Conservation (phyloP, 2,329 filamentous ascomycete genomes). For the Nigrospora osmanthi region DNA sequence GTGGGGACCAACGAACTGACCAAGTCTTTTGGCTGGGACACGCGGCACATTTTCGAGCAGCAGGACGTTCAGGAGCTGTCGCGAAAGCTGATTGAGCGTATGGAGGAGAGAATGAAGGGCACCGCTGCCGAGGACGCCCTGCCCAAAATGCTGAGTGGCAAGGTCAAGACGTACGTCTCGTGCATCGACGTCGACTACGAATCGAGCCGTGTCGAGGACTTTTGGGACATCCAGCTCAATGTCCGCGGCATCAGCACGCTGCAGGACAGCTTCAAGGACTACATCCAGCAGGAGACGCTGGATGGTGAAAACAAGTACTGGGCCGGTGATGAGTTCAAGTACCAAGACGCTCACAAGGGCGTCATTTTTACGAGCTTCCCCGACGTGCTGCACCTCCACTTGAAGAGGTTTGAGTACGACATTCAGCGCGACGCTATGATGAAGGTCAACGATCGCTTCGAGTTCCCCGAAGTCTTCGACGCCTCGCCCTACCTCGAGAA, state of each 20-base stretch:
- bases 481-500: constrained; percentile 81
- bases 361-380: constrained; percentile 96
- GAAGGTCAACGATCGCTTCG: constrained; percentile 93
- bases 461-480: constrained; percentile 79
- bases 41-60: constrained; percentile 94
- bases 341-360: constrained; percentile 95
- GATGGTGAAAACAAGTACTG: constrained; percentile 99
- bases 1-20: constrained; percentile 91
- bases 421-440: constrained; percentile 95
- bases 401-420: constrained; percentile 98
- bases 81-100: constrained; percentile 91
- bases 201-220: constrained; percentile 90
- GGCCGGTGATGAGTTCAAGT: constrained; percentile 78
- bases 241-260: constrained; percentile 90
- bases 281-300: constrained; percentile 92
- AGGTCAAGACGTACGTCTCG: constrained; percentile 97
- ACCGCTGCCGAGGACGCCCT: constrained; percentile 85
- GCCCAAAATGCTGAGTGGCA: constrained; percentile 87
- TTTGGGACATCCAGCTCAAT: constrained; percentile 98
- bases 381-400: constrained; percentile 85
- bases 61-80: constrained; percentile 98
- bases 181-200: constrained; percentile 99
- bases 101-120: constrained; percentile 98
- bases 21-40: constrained; percentile 97
- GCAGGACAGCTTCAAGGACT: constrained; percentile 91